A percentile compares a stretch with the other conserved stretches of the same genome.
Evolutionary conservation across 2,329 filamentous ascomycete genomes (phyloP).

Genomic region (Verticillium tricorpus): DNA sequence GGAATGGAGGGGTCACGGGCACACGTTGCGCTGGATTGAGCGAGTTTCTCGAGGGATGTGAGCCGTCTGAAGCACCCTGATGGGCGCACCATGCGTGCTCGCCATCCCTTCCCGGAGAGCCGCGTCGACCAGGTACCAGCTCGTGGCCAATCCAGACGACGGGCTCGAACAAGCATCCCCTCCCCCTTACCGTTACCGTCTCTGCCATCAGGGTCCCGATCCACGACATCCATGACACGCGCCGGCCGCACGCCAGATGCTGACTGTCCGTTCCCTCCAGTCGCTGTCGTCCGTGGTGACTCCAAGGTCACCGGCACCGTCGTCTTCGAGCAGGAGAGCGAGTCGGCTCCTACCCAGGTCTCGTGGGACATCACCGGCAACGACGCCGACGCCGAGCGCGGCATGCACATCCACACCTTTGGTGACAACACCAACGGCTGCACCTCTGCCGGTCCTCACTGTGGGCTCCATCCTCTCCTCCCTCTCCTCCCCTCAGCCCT

Average conservation of each 20-base stretch:
- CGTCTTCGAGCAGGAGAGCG: slow-evolving; percentile 87
- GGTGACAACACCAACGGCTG: slow-evolving; percentile 99
- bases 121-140: background rate
- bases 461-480: slow-evolving; percentile 47
- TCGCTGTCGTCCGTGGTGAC: slow-evolving; percentile 96
- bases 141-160: slow-evolving; percentile 10
- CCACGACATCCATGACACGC: too few relatives aligned
- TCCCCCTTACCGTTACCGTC: background rate
- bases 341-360: slow-evolving; percentile 78
- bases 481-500: background rate
- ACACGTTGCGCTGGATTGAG: slow-evolving; percentile 52
- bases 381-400: slow-evolving; percentile 92
- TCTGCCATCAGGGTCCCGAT: background rate
- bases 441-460: slow-evolving; percentile 97
- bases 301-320: slow-evolving; percentile 92
- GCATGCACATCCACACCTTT: slow-evolving; percentile 98
- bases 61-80: slow-evolving; percentile 19
- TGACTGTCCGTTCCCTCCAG: slow-evolving; percentile 41
- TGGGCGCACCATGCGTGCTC: slow-evolving; percentile 16
- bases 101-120: slow-evolving; percentile 1
- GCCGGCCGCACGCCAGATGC: background rate
- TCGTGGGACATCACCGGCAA: slow-evolving; percentile 89
- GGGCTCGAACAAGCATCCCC: slow-evolving; percentile 2
- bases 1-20: slow-evolving; percentile 19
- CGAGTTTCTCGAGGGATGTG: slow-evolving; percentile 39